These are phyloP conservation scores for Nicotiana tabacum DNA, from an alignment of 257 asterid species.

Conservation along the genomic window DNA sequence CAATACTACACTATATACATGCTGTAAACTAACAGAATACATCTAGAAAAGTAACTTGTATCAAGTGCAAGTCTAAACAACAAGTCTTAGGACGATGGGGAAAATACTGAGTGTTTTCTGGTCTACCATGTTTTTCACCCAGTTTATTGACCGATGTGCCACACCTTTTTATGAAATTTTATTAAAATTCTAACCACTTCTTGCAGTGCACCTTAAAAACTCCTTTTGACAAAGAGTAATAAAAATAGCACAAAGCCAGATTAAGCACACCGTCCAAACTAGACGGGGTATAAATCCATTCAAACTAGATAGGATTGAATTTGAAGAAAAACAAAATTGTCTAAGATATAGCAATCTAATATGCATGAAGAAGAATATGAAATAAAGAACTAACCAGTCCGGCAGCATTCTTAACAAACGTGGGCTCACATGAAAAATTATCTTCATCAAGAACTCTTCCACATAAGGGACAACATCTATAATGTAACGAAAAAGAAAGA, in stretches of 20 bases:
- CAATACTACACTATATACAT: too few species aligned
- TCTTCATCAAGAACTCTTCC: slow-evolving; percentile 63
- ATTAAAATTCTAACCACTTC: neutral
- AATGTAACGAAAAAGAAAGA: neutral
- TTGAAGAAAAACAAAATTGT: neutral
- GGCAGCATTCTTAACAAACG: slow-evolving; percentile 44
- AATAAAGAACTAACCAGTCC: slow-evolving; percentile 48
- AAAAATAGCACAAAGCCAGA: neutral
- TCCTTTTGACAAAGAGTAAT: neutral
- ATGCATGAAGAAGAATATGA: neutral
- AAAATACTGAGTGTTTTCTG: neutral
- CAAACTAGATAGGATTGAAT: neutral
- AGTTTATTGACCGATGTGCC: neutral
- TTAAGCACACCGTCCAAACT: neutral
- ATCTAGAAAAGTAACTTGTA: too few species aligned
- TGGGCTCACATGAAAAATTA: slow-evolving; percentile 38
- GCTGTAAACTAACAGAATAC: too few species aligned
- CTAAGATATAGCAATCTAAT: neutral
- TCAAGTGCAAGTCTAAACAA: too few species aligned
- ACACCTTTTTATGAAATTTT: neutral
- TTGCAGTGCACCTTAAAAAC: neutral
- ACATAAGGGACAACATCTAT: slow-evolving; percentile 55
- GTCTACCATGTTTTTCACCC: neutral
- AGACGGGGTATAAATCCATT: neutral
- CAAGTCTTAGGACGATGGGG: neutral